These are phyloP conservation scores for Melanogaster broomeanus DNA, from an alignment of 768 basidiomycete species.

Conservation along the genomic window DNA sequence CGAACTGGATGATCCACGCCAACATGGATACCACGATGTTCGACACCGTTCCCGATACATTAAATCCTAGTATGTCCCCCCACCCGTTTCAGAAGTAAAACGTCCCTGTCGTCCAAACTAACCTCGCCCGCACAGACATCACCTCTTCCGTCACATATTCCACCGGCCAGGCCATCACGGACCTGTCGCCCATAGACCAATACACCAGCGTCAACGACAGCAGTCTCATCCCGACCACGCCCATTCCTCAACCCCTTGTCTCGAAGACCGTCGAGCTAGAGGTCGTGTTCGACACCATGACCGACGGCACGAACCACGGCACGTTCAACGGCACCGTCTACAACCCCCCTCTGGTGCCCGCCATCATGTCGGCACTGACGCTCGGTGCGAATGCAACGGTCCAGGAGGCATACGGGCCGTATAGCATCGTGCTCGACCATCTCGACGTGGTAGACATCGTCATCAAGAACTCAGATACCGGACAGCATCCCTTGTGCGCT, in stretches of 20 bases:
- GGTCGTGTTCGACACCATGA: constrained; percentile 80
- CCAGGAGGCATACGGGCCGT: constrained; percentile 75
- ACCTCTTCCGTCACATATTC: constrained; percentile 85
- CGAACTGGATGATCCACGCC: constrained; percentile 89
- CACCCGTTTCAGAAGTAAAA: background rate
- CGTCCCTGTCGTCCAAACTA: background rate
- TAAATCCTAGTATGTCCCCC: constrained; percentile 67
- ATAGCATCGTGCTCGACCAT: constrained; percentile 74
- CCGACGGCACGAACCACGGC: constrained; percentile 84
- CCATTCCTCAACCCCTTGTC: constrained; percentile 48
- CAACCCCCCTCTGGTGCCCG: constrained; percentile 70
- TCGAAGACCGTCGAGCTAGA: constrained; percentile 69
- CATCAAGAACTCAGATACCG: constrained; percentile 68
- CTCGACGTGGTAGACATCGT: constrained; percentile 78
- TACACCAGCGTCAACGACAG: constrained; percentile 71
- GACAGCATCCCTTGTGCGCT: constrained; percentile 83
- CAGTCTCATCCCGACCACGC: constrained; percentile 61
- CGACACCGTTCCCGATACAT: constrained; percentile 68
- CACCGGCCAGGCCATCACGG: constrained; percentile 48
- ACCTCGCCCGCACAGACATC: constrained; percentile 50
- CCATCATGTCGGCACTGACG: constrained; percentile 72
- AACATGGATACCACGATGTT: constrained; percentile 94
- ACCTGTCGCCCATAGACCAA: constrained; percentile 51
- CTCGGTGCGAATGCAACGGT: constrained; percentile 74
- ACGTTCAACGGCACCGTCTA: constrained; percentile 73